Evolutionary conservation across 208 protist species (phyloP).

Genomic region (Trypanosoma rangeli): DNA sequence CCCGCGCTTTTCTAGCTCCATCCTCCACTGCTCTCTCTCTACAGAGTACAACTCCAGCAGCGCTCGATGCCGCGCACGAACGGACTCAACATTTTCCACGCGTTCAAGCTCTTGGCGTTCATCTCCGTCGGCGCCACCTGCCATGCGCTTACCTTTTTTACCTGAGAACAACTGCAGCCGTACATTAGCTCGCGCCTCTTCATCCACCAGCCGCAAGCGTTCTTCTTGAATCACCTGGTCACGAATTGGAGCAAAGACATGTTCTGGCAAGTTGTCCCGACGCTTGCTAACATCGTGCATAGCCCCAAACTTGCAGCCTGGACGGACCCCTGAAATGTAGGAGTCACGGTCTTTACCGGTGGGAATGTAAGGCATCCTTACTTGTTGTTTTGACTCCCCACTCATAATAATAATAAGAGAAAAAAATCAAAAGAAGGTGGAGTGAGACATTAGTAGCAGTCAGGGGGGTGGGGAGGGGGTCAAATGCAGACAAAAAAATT

Average conservation of each 20-base stretch:
- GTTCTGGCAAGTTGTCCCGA: slow-evolving; percentile 86
- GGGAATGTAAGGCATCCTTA: slow-evolving; percentile 52
- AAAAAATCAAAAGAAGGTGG: slow-evolving; percentile 8
- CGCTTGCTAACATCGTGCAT: slow-evolving; percentile 79
- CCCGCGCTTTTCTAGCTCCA: slow-evolving; percentile 44
- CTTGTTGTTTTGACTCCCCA: not conserved
- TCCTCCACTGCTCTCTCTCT: slow-evolving; percentile 67
- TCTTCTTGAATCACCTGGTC: slow-evolving; percentile 77
- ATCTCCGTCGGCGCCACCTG: slow-evolving; percentile 35
- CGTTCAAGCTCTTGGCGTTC: slow-evolving; percentile 41
- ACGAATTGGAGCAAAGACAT: slow-evolving; percentile 76
- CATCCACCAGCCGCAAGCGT: slow-evolving; percentile 52
- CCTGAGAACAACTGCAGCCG: slow-evolving; percentile 43
- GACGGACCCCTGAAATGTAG: slow-evolving; percentile 81
- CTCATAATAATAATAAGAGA: not conserved
- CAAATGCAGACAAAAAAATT: slow-evolving; percentile 19
- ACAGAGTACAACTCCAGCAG: slow-evolving; percentile 58
- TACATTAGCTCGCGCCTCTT: slow-evolving; percentile 54
- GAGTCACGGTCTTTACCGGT: slow-evolving; percentile 83
- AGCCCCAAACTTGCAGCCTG: slow-evolving; percentile 53
- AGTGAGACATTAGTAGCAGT: slow-evolving; percentile 18
- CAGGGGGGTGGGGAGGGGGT: slow-evolving; percentile 19
- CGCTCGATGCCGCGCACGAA: slow-evolving; percentile 50
- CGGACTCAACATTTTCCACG: slow-evolving; percentile 34
- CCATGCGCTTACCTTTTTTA: slow-evolving; percentile 49